Evolutionary conservation across 345 rosid genomes (phyloP), one percentile per base, ranked within the genome.

Genomic region (Cochlearia excelsa): DNA sequence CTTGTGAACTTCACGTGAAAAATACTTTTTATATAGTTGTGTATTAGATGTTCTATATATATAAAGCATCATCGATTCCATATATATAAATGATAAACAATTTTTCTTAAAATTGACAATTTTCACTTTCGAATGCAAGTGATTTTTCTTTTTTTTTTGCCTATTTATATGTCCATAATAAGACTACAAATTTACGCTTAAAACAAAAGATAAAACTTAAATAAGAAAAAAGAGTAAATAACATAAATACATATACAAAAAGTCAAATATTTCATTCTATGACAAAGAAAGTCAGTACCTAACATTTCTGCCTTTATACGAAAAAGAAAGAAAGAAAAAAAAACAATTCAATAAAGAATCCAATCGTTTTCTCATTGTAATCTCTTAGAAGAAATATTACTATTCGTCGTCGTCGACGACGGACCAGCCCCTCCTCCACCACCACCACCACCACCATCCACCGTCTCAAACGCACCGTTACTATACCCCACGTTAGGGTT

Each of bases 241-340:
- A 41, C 41, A 7, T 57, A 45, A 43, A 71, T 65, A 39, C 46
- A 65, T 70, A 16, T 16, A 16, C 23, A 16, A 71, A 55, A 64
- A 69, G 70, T 65, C 75, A 71, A 71, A 65, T 43, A 52, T 65
- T 59, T 71, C 75, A 58, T 71, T 46, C 75, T 52, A 58, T 51
- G 70, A 52, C 66, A 58, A 71, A 65, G 65, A 65, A 70, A 65
- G 75, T 71, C 75, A 71, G 74, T 65, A 71, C 75, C 75, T 71
- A 71, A 71, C 75, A 71, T 71, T 65, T 71, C 61, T 64, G 65
- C 75, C 70, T 71, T 65, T 71, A 71, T 58, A 65, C 69, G 64
- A 62, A 62, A 69, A 51, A 41, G 11, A 8, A 42, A 61, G 4
- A 7, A 5, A 50, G 3, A 34, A 28, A 50, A 5, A 46, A 48